Evolutionary conservation across 228 moss, liverwort and hornwort genomes (phyloP), one percentile per base, ranked within the genome.

Genomic region (Sphagnum magellanicum): DNA sequence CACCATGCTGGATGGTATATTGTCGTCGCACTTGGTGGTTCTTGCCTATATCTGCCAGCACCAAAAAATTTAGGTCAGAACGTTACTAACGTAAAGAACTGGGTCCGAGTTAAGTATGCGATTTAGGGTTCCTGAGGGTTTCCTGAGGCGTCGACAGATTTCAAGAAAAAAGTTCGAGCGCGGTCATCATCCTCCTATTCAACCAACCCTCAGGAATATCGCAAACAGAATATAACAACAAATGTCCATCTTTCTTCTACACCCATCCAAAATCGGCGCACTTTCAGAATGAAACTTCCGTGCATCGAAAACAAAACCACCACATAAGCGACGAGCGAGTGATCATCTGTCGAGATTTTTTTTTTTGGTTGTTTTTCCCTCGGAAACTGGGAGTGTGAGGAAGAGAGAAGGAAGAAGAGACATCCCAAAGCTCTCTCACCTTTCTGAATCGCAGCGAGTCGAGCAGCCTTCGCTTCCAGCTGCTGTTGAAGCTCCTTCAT

Each of bases 1-100:
- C 95, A n/a, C 95, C 95, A 72, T 95, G 92, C 73, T 95, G 92
- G 32, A 95, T 87, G 59, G 90, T 92, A 66, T 95, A 92, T 61
- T 92, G 92, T 17, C 95, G 81, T 72, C 95, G 79, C 75, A 92
- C 85, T 77, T 95, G 92, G 74, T 95, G 95, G 52, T 92, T 93
- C 76, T 92, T 92, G 9, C 87, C 81, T 63, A 95, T 81, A 66
- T 95, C 95, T 92, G 81, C 61, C 66, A 46, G 64, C 60, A 3
- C 32, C 32, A 32, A 32, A 32, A 32, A 32, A 3, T 3, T 32
- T 32, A 32, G 32, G 32, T 32, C 32, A 32, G 32, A 32, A 32
- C 32, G 3, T 32, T 32, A 32, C 32, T 32, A 32, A 32, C 32
- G 32, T 32, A 32, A 32, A 32, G 32, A 32, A 32, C 32, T 32